These are phyloP conservation scores for Biancaea sappan DNA, from an alignment of 306 rosid species.

Conservation along the genomic window DNA sequence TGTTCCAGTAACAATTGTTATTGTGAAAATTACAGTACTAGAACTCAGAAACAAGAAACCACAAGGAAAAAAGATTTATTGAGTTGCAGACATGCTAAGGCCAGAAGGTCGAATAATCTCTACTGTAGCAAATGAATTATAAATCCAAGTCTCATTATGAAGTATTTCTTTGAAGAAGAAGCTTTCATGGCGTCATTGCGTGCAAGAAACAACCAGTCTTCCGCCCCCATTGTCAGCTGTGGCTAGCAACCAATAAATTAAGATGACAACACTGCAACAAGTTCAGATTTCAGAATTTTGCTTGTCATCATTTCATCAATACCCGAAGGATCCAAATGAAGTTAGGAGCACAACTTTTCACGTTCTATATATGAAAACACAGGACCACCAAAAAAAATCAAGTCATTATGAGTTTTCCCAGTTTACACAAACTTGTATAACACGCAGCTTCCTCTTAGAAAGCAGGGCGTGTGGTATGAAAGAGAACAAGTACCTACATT, in stretches of 20 bases:
- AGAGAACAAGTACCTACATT: too few relatives aligned
- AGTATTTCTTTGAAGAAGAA: neutral
- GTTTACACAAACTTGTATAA: neutral
- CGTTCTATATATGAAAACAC: too few relatives aligned
- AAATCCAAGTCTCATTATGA: neutral
- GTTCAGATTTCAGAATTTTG: neutral
- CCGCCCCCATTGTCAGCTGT: neutral
- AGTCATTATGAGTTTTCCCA: neutral
- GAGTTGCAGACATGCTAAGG: neutral
- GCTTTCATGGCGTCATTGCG: slow-evolving; percentile 13
- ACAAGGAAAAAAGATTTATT: too few relatives aligned
- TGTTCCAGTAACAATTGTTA: too few relatives aligned
- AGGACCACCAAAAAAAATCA: neutral
- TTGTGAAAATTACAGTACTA: too few relatives aligned
- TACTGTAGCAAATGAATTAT: neutral
- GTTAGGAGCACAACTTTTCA: too few relatives aligned
- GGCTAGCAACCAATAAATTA: neutral
- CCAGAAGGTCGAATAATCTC: neutral
- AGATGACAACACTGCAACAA: neutral
- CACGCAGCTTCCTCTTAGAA: neutral
- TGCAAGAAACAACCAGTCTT: neutral
- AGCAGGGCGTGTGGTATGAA: too few relatives aligned
- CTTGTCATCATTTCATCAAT: neutral
- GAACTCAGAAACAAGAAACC: too few relatives aligned
- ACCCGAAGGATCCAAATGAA: neutral